These are phyloP conservation scores for Trypanosomatidae sp. DNA, from an alignment of 208 protist genomes.

Conservation along the genomic window DNA sequence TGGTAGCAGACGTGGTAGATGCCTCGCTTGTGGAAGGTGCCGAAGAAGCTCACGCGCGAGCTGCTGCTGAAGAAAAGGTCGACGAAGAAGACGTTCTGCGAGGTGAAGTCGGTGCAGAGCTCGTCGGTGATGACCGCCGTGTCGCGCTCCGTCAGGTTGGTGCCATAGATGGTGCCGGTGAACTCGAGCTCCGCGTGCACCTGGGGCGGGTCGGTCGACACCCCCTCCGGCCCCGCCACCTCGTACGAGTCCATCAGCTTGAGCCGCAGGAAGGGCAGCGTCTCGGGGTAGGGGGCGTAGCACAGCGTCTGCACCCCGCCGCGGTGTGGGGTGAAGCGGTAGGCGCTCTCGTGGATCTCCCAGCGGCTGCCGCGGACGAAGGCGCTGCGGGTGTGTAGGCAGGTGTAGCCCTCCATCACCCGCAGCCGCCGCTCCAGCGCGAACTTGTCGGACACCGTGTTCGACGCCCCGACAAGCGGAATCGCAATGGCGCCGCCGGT, in stretches of 20 bases:
- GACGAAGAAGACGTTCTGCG: conserved; percentile 59
- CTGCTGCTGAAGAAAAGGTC: conserved; percentile 71
- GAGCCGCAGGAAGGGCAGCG: conserved; percentile 51
- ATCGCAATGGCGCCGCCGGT: conserved; percentile 55
- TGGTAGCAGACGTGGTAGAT: conserved; percentile 84
- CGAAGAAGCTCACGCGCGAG: conserved; percentile 66
- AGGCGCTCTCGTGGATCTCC: conserved; percentile 41
- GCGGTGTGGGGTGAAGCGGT: conserved; percentile 62
- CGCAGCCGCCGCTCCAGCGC: conserved; percentile 46
- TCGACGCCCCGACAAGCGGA: conserved; percentile 32
- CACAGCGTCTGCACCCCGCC: conserved; percentile 70
- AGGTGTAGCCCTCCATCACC: conserved; percentile 71
- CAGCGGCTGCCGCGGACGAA: conserved; percentile 60
- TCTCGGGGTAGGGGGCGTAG: conserved; percentile 66
- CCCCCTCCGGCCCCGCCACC: conserved; percentile 66
- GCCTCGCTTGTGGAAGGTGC: conserved; percentile 57
- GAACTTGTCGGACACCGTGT: conserved; percentile 34
- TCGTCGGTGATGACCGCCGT: conserved; percentile 71
- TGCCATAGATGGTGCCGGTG: conserved; percentile 74
- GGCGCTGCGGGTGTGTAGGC: conserved; percentile 61
- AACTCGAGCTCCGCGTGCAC: conserved; percentile 74
- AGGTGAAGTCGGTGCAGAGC: conserved; percentile 69
- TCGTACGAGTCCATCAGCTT: conserved; percentile 65
- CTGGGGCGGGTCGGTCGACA: conserved; percentile 73
- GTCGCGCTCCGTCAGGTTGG: conserved; percentile 73